These are phyloP conservation scores for Magnusiomyces paraingens DNA, from an alignment of 1,139 yeast species.

Conservation along the genomic window DNA sequence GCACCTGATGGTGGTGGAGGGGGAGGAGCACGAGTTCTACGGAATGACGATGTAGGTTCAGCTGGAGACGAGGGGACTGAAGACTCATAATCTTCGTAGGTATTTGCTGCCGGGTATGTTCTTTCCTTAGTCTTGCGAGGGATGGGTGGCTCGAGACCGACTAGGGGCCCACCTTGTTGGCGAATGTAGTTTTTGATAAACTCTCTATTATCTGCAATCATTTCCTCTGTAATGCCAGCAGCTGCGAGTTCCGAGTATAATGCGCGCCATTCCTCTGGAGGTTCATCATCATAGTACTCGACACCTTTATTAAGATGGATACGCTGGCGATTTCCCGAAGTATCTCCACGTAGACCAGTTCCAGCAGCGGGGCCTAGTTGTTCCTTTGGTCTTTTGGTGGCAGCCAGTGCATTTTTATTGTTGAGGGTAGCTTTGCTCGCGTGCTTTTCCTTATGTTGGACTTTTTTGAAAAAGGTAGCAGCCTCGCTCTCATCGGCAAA, in stretches of 20 bases:
- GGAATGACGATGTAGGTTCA: constrained; percentile 13
- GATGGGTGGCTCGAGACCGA: constrained; percentile 79
- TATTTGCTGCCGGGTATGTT: constrained; percentile 29
- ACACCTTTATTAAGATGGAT: constrained; percentile 48
- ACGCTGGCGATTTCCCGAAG: constrained; percentile 42
- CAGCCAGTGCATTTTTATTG: constrained; percentile 81
- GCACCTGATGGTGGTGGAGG: constrained; percentile 20
- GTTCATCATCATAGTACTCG: constrained; percentile 67
- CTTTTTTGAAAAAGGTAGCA: constrained; percentile 70
- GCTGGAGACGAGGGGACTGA: constrained; percentile 35
- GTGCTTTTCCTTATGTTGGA: constrained; percentile 67
- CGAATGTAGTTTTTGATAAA: constrained; percentile 73
- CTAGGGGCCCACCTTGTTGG: constrained; percentile 76
- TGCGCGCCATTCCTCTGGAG: constrained; percentile 83
- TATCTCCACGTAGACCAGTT: constrained; percentile 72
- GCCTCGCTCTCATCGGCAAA: constrained; percentile 92
- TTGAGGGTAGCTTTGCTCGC: constrained; percentile 80
- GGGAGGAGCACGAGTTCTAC: constrained; percentile 16
- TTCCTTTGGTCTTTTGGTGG: constrained; percentile 38
- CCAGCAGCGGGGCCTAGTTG: constrained; percentile 26
- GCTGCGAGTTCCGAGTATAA: constrained; percentile 66
- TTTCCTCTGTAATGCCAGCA: constrained; percentile 79
- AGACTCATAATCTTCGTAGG: constrained; percentile 32
- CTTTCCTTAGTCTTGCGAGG: constrained; percentile 43
- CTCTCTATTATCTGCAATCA: constrained; percentile 81